Evolutionary conservation across 805 yeast species (phyloP).

Genomic region (Kregervanrija fluxuum): DNA sequence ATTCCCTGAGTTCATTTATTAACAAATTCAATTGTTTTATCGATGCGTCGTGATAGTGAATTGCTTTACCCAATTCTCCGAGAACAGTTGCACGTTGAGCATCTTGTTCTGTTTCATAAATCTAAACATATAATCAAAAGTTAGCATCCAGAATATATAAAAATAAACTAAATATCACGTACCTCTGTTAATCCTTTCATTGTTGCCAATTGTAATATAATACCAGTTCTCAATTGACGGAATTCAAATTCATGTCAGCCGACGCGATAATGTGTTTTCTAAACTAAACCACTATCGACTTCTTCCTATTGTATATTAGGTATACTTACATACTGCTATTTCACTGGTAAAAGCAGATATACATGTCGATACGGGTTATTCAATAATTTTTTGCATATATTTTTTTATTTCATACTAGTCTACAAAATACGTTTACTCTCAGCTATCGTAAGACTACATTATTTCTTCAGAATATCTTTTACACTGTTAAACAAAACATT

Average conservation of each 20-base stretch:
- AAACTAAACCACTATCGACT: too few species aligned
- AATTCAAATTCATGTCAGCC: too few species aligned
- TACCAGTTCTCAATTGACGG: background rate
- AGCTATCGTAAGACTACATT: too few species aligned
- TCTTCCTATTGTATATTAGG: too few species aligned
- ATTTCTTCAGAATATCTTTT: too few species aligned
- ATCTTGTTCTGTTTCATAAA: constrained; percentile 41
- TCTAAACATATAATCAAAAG: constrained; percentile 22
- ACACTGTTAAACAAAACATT: background rate
- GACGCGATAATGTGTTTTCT: too few species aligned
- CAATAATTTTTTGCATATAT: too few species aligned
- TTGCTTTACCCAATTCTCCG: constrained; percentile 36
- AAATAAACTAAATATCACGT: constrained; percentile 6
- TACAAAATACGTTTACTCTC: too few species aligned
- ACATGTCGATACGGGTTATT: too few species aligned
- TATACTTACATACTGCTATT: too few species aligned
- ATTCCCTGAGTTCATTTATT: constrained; percentile 9
- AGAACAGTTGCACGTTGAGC: constrained; percentile 44
- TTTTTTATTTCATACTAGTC: too few species aligned
- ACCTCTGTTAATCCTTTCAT: constrained; percentile 20
- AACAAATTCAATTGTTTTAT: constrained; percentile 25
- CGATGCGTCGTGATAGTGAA: constrained; percentile 32
- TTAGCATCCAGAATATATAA: background rate
- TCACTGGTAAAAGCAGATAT: too few species aligned
- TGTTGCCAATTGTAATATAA: background rate